Evolutionary conservation across 75 land plant species (phyloP).

Genomic region (Isoetes taiwanensis): DNA sequence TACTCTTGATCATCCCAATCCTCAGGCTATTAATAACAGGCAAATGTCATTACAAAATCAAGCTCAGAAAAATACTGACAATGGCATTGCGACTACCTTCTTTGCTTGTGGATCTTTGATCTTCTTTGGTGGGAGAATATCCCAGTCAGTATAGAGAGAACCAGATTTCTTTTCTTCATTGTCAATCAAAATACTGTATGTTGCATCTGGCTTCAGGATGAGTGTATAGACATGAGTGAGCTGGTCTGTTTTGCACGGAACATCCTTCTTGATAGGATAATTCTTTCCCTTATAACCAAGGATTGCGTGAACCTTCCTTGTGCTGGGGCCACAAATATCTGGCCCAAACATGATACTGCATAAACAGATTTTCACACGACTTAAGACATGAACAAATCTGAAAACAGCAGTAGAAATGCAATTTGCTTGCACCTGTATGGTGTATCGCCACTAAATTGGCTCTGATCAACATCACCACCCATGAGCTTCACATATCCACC

Average conservation of each 20-base stretch:
- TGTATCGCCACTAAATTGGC: conserved; percentile 90
- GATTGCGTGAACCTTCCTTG: not conserved
- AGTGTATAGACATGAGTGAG: conserved; percentile 1
- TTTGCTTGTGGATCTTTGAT: conserved; percentile 70
- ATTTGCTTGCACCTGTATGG: conserved; percentile 69
- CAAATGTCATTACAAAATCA: no score
- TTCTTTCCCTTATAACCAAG: not conserved
- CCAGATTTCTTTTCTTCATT: conserved; percentile 1
- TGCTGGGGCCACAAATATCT: conserved; percentile 3
- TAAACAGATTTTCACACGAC: no score
- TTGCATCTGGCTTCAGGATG: not conserved
- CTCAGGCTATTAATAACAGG: conserved; percentile 50
- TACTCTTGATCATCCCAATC: conserved; percentile 96
- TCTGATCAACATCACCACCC: conserved; percentile 84
- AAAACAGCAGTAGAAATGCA: not conserved
- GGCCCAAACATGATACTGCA: conserved; percentile 8
- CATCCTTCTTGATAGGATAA: not conserved
- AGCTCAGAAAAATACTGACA: no score
- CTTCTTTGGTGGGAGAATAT: conserved; percentile 81
- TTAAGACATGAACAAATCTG: no score
- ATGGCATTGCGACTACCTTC: no score
- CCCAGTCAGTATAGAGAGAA: conserved; percentile 93
- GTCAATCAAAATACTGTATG: conserved; percentile 4
- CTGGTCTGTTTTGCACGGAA: conserved; percentile 3
- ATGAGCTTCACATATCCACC: conserved; percentile 97